Conservation (phyloP, 2,329 filamentous ascomycete genomes). For the Xylaria hypoxylon region DNA sequence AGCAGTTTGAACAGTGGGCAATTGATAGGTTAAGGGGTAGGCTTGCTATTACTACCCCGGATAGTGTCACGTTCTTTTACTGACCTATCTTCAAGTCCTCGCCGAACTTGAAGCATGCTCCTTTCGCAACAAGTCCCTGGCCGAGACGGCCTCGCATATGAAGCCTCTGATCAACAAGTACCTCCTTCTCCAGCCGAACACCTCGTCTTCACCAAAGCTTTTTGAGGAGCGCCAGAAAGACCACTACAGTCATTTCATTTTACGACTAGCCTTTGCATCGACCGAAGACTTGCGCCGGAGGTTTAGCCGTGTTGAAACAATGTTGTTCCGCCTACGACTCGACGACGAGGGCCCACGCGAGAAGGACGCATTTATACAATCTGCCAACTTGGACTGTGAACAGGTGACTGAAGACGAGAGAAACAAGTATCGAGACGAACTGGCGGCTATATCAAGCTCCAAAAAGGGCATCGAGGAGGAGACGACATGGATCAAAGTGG, state of each 20-base stretch:
- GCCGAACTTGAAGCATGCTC: conserved; percentile 93
- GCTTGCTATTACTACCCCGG: conserved; percentile 30
- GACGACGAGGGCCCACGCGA: conserved; percentile 80
- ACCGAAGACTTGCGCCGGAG: conserved; percentile 91
- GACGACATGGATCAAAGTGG: conserved; percentile 91
- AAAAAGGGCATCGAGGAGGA: conserved; percentile 75
- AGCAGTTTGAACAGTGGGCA: conserved; percentile 99
- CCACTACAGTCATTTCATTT: conserved; percentile 97
- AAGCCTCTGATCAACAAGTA: conserved; percentile 84
- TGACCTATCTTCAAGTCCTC: conserved; percentile 68
- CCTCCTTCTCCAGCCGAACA: conserved; percentile 48
- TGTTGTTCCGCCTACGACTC: conserved; percentile 87
- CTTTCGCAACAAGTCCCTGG: conserved; percentile 88
- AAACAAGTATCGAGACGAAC: conserved; percentile 68
- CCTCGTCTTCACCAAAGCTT: conserved; percentile 60
- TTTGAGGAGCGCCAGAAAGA: conserved; percentile 87
- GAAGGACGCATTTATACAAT: conserved; percentile 78
- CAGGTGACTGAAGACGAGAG: conserved; percentile 83
- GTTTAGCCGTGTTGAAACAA: conserved; percentile 87
- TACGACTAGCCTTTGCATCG: conserved; percentile 89
- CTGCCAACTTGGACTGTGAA: conserved; percentile 86
- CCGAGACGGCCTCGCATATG: conserved; percentile 87
- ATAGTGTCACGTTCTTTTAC: conserved; percentile 14
- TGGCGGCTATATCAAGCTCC: conserved; percentile 63
- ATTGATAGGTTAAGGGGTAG: conserved; percentile 88